Evolutionary conservation across 306 rosid genomes (phyloP), one percentile per base, ranked within the genome.

Genomic region (Morella rubra): DNA sequence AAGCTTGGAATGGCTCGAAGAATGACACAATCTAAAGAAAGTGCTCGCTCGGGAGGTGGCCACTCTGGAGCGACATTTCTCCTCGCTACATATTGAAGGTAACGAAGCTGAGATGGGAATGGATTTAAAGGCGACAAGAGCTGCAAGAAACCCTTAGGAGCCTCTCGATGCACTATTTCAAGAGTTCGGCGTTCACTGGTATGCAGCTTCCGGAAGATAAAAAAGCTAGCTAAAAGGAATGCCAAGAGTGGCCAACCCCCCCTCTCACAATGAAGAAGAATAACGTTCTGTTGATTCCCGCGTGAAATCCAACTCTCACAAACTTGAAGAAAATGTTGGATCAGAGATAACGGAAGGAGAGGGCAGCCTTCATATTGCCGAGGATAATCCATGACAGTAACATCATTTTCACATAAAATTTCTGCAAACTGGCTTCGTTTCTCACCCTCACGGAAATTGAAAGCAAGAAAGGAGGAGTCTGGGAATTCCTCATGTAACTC

Each of bases 191-290:
- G 81, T 76, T 94, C 98, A 22, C 97, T 95, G 40, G 89, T 88
- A 72, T 94, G 96, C 71, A 86, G 60, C 78, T 85, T 92, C 54
- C 82, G 85, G 73, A 87, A 94, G 75, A 92, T 88, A 52, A 94
- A 78, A 75, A 94, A 86, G 59, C 92, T 83, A 5, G 97, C 90
- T 10, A 94, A 87, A 11, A 92, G 90, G 74, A 90, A 92, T 14
- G 97, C 97, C 73, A 94, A 84, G 54, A 92, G 92, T 47, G 98
- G 97, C 98, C 98, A 94, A 59, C 96, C 98, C 32, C 98, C 98
- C 73, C 98, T 89, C 81, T 94, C 98, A 59, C 98, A 92, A 69
- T 94, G 98, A 50, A 94, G 86, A 78, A 95, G 87, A 66, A 95
- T 84, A 69, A 95, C 76, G 74, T 86, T 87, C 65, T 90, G 95